Conservation (phyloP, 441 rosid species). For the Populus hybrid region DNA sequence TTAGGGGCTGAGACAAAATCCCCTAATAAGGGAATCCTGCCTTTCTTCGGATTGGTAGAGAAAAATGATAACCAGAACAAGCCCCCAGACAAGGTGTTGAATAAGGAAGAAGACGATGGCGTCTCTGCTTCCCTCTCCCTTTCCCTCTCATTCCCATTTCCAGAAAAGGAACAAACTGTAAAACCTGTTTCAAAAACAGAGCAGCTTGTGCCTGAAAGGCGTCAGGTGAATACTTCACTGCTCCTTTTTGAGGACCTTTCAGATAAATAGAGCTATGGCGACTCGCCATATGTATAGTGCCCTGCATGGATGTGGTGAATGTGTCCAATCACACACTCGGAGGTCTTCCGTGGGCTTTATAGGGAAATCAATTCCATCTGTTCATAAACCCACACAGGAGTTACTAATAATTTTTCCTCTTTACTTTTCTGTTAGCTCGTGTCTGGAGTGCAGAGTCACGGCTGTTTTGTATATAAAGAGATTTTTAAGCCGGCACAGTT, state of each 20-base stretch:
- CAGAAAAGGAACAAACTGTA: conserved; percentile 42
- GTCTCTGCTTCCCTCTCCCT: conserved; percentile 82
- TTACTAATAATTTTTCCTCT: conserved; percentile 27
- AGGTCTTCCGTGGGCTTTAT: conserved; percentile 35
- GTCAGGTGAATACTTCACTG: conserved; percentile 62
- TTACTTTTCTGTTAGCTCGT: conserved; percentile 4
- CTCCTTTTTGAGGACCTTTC: conserved; percentile 63
- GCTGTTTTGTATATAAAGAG: conserved; percentile 55
- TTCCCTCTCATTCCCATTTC: conserved; percentile 75
- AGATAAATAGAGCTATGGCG: conserved; percentile 37
- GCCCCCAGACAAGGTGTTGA: conserved; percentile 33
- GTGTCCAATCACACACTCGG: conserved; percentile 20
- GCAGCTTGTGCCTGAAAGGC: conserved; percentile 55
- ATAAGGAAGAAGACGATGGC: conserved; percentile 50
- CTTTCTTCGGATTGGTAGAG: conserved; percentile 50
- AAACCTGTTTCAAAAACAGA: conserved; percentile 57
- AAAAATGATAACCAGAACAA: conserved; percentile 34
- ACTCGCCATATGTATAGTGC: conserved; percentile 26
- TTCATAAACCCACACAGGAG: conserved; percentile 46
- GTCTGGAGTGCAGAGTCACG: conserved; percentile 44
- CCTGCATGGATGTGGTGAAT: conserved; percentile 29
- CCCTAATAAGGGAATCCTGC: conserved; percentile 44
- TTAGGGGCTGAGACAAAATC: conserved; percentile 69
- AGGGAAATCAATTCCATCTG: conserved; percentile 39
- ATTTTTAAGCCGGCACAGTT: conserved; percentile 32